Evolutionary conservation across 495 filamentous ascomycete species (phyloP).

Genomic region (Lophium mytilinum): DNA sequence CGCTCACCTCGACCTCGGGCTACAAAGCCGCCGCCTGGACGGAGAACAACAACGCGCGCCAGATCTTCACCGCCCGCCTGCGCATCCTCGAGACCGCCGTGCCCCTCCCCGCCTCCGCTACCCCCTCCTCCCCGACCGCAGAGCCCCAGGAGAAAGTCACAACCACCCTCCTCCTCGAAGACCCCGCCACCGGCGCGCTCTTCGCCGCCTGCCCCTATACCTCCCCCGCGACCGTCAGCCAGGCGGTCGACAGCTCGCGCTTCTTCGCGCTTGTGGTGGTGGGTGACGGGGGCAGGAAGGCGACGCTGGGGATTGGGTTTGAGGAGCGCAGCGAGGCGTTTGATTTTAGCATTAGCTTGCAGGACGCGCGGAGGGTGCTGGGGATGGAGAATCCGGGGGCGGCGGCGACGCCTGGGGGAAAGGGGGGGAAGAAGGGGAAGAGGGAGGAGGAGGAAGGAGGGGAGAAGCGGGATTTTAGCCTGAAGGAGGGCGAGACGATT

Average conservation of each 20-base stretch:
- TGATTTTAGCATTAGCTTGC: slow-evolving; percentile 71
- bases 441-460: slow-evolving; percentile 28
- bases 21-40: slow-evolving; percentile 72
- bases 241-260: slow-evolving; percentile 62
- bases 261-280: slow-evolving; percentile 78
- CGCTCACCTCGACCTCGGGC: slow-evolving; percentile 58
- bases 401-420: slow-evolving; percentile 21
- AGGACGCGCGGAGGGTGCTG: slow-evolving; percentile 57
- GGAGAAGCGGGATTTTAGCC: slow-evolving; percentile 60
- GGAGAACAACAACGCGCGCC: slow-evolving; percentile 51
- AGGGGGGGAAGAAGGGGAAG: slow-evolving; percentile 24
- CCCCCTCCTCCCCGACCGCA: not conserved
- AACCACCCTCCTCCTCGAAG: slow-evolving; percentile 67
- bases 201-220: slow-evolving; percentile 77
- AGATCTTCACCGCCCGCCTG: slow-evolving; percentile 75
- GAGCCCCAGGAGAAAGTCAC: slow-evolving; percentile 45
- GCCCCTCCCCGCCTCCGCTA: slow-evolving; percentile 27
- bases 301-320: slow-evolving; percentile 73
- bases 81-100: slow-evolving; percentile 70
- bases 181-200: slow-evolving; percentile 56
- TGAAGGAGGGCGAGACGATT: slow-evolving; percentile 82
- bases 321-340: slow-evolving; percentile 77
- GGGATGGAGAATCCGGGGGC: slow-evolving; percentile 31
- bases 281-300: slow-evolving; percentile 59
- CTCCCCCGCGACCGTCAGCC: slow-evolving; percentile 49